Evolutionary conservation across 2,329 filamentous ascomycete species (phyloP).

Genomic region (Sphaerulina vaccinii): DNA sequence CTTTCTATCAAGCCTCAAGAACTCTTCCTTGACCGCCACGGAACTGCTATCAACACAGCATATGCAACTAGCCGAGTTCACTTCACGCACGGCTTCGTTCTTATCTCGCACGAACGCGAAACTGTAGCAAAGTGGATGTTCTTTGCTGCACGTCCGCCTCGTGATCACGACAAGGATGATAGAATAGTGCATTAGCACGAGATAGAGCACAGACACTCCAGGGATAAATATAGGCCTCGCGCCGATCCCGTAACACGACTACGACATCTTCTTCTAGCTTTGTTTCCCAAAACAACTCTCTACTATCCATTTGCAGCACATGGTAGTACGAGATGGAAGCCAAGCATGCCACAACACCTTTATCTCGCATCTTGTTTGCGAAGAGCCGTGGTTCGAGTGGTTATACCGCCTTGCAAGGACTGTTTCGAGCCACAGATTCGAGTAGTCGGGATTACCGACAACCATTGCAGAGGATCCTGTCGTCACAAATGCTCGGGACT

Average conservation of each 20-base stretch:
- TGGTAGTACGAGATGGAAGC: slow-evolving; percentile 4
- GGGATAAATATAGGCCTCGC: slow-evolving; percentile 7
- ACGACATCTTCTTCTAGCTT: not conserved
- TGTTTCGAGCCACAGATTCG: not conserved
- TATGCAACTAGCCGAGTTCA: not conserved
- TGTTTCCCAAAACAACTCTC: not conserved
- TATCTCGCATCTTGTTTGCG: not conserved
- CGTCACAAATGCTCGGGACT: not conserved
- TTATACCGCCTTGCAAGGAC: slow-evolving; percentile 1
- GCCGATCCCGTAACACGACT: not conserved
- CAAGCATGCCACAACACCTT: not conserved
- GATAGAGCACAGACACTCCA: slow-evolving; percentile 1
- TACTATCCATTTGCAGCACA: not conserved
- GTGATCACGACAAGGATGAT: not conserved
- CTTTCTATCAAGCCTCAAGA: not conserved
- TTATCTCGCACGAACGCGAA: not conserved
- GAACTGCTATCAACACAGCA: not conserved
- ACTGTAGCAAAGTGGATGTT: not conserved
- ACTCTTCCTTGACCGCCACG: not conserved
- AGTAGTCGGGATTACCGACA: slow-evolving; percentile 2
- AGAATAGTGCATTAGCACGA: not conserved
- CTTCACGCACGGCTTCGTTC: not conserved
- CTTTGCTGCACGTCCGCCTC: not conserved
- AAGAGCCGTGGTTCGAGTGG: not conserved
- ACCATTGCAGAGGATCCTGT: slow-evolving; percentile 7